Evolutionary conservation across 257 asterid genomes (phyloP).

Genomic region (Ligustrum vulgare): DNA sequence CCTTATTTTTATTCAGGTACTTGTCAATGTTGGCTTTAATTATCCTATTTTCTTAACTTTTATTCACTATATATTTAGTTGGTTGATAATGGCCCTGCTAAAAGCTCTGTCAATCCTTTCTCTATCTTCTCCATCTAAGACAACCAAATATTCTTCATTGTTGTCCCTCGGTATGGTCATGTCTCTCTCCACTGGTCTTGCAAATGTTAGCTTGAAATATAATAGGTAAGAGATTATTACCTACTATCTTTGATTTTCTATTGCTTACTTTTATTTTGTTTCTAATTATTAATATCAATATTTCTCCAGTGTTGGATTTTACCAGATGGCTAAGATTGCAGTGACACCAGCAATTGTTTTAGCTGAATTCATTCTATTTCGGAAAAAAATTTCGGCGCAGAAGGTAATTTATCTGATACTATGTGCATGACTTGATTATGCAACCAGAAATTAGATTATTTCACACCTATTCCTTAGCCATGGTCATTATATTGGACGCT

Average conservation of each 20-base stretch:
- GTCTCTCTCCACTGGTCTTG: constrained; percentile 99
- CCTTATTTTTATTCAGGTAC: constrained; percentile 55
- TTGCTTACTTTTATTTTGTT: constrained; percentile 9
- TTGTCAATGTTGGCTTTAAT: constrained; percentile 81
- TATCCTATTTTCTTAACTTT: constrained; percentile 89
- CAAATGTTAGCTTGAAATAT: constrained; percentile 94
- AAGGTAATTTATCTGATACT: constrained; percentile 52
- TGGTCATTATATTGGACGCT: not conserved
- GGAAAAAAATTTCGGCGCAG: constrained; percentile 57
- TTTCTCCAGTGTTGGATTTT: constrained; percentile 84
- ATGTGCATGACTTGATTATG: not conserved
- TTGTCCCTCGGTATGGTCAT: constrained; percentile 92
- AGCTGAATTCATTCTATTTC: constrained; percentile 76
- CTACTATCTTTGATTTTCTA: not conserved
- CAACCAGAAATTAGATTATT: constrained; percentile 2
- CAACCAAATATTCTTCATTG: constrained; percentile 69
- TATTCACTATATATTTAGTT: constrained; percentile 87
- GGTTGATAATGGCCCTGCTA: constrained; percentile 85
- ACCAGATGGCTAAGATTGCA: constrained; percentile 99
- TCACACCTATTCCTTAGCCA: not conserved
- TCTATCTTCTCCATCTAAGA: constrained; percentile 74
- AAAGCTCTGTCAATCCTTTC: constrained; percentile 74
- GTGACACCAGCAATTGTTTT: constrained; percentile 95
- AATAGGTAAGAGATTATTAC: constrained; percentile 61
- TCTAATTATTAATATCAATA: constrained; percentile 23